These are phyloP conservation scores for Vigna angularis DNA, from an alignment of 306 rosid genomes.

Conservation along the genomic window DNA sequence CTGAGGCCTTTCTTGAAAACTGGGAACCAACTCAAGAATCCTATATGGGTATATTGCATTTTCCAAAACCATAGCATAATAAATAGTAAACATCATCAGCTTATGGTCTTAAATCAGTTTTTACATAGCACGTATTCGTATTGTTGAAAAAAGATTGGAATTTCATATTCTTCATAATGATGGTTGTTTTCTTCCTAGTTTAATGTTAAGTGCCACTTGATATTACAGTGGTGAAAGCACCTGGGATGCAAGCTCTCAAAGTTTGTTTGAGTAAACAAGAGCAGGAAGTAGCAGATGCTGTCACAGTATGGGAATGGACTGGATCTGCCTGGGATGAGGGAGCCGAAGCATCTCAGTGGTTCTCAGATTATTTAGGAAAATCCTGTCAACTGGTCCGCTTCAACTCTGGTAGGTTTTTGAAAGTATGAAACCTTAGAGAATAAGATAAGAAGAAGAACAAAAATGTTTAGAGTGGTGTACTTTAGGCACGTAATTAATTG, in stretches of 20 bases:
- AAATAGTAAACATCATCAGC: too few relatives aligned
- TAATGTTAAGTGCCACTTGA: conserved; percentile 28
- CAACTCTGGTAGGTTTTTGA: neutral
- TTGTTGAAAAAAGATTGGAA: too few relatives aligned
- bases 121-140: too few relatives aligned
- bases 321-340: conserved; percentile 11
- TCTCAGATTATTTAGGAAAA: conserved; percentile 10
- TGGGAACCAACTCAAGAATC: conserved; percentile 70
- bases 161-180: too few relatives aligned
- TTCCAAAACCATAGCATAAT: neutral
- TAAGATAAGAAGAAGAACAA: neutral
- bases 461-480: neutral
- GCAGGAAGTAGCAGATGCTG: conserved; percentile 52
- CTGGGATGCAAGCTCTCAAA: conserved; percentile 85
- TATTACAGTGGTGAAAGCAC: conserved; percentile 79
- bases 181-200: neutral
- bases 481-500: conserved; percentile 20
- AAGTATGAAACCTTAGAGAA: too few relatives aligned
- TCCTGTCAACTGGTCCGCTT: conserved; percentile 5
- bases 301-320: conserved; percentile 8
- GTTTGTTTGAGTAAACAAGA: conserved; percentile 65
- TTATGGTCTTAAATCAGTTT: too few relatives aligned
- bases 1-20: conserved; percentile 60
- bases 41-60: conserved; percentile 58
- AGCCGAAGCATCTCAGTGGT: conserved; percentile 9